These are phyloP conservation scores for Boletus huronensis DNA, from an alignment of 768 basidiomycete species.

Conservation along the genomic window DNA sequence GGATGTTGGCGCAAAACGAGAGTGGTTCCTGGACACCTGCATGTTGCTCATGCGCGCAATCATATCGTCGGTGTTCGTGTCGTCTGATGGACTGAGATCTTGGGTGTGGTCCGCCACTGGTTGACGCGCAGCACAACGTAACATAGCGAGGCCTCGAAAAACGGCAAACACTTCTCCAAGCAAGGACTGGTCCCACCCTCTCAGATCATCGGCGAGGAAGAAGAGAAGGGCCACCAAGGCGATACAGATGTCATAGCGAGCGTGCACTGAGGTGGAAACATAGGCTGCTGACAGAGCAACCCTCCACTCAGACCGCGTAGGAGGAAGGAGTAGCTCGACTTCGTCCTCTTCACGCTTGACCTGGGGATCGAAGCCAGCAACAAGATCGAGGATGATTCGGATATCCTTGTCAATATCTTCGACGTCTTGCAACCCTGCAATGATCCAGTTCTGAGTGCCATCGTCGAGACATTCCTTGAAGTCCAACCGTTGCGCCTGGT, in stretches of 20 bases:
- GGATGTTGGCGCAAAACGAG: slow-evolving; percentile 47
- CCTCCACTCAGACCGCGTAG: slow-evolving; percentile 58
- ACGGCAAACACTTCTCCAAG: slow-evolving; percentile 75
- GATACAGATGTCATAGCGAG: slow-evolving; percentile 72
- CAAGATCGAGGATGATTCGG: slow-evolving; percentile 59
- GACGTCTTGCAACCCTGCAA: slow-evolving; percentile 54
- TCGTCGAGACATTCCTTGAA: slow-evolving; percentile 59
- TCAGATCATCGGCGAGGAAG: slow-evolving; percentile 64
- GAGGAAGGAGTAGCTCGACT: slow-evolving; percentile 48
- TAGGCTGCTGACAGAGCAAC: slow-evolving; percentile 63
- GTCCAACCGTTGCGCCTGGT: slow-evolving; percentile 52
- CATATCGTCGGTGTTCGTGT: slow-evolving; percentile 57
- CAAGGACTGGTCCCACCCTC: slow-evolving; percentile 59
- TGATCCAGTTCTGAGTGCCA: slow-evolving; percentile 57
- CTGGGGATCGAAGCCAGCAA: slow-evolving; percentile 65
- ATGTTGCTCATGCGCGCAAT: slow-evolving; percentile 64
- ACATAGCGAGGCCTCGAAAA: slow-evolving; percentile 72
- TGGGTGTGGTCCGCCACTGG: slow-evolving; percentile 42
- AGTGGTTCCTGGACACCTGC: slow-evolving; percentile 57
- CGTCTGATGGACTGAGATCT: slow-evolving; percentile 32
- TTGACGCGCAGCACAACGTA: slow-evolving; percentile 58
- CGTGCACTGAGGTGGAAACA: slow-evolving; percentile 56
- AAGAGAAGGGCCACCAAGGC: slow-evolving; percentile 64
- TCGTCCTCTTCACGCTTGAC: slow-evolving; percentile 80
- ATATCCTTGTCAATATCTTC: slow-evolving; percentile 54